Percentiles rank a stretch among this genome's conserved stretches.
Conservation (phyloP, 768 basidiomycete species). For the Lyophyllum semitale region DNA sequence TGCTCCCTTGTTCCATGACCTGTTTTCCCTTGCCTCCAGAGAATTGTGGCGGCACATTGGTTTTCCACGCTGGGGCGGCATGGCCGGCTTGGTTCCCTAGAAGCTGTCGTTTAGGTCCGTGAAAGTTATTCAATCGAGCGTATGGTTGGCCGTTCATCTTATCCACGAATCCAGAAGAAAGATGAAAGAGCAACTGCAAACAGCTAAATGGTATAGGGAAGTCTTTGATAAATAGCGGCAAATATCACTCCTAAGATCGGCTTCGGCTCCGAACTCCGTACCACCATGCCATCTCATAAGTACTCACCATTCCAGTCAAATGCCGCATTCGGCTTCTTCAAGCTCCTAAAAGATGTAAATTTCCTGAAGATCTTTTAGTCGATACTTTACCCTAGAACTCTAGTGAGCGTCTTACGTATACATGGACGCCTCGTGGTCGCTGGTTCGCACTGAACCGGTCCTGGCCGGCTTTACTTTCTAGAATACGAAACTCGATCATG, state of each 20-base stretch:
- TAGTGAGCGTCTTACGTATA: too few species aligned
- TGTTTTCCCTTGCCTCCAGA: slow-evolving; percentile 33
- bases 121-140: slow-evolving; percentile 47
- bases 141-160: slow-evolving; percentile 24
- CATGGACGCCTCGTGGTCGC: too few species aligned
- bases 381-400: too few species aligned
- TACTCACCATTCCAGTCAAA: too few species aligned
- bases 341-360: too few species aligned
- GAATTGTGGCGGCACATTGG: slow-evolving; percentile 23
- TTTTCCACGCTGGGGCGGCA: slow-evolving; percentile 64
- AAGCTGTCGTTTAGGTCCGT: slow-evolving; percentile 54
- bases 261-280: neutral
- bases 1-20: slow-evolving; percentile 50
- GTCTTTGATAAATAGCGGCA: neutral
- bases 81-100: slow-evolving; percentile 59
- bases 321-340: too few species aligned
- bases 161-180: neutral
- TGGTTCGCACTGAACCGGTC: too few species aligned
- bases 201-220: too few species aligned
- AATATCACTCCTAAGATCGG: neutral
- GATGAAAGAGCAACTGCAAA: neutral
- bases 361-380: too few species aligned
- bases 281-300: neutral
- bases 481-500: too few species aligned
- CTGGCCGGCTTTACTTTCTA: too few species aligned